Evolutionary conservation across 73 alveolate species (phyloP).

Genomic region (Blepharisma stoltei): DNA sequence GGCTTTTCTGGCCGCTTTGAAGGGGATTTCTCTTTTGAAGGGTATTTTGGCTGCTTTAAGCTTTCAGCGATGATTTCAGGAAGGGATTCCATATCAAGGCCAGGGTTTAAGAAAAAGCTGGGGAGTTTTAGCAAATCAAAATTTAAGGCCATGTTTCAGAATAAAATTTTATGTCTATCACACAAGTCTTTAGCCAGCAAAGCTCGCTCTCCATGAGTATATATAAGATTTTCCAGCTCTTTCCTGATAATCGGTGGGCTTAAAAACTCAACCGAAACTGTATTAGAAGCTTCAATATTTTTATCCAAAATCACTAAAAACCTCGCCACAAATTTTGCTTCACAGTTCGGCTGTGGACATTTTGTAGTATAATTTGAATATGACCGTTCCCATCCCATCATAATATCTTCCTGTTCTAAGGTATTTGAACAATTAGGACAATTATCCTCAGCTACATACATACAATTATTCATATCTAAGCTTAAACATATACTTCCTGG

Average conservation of each 20-base stretch:
- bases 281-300: slow-evolving; percentile 43
- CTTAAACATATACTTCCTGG: slow-evolving; percentile 6
- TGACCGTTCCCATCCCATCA: slow-evolving; percentile 56
- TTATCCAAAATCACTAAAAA: slow-evolving; percentile 34
- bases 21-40: not conserved
- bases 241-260: slow-evolving; percentile 57
- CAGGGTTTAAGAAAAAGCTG: slow-evolving; percentile 42
- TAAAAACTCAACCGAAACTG: slow-evolving; percentile 41
- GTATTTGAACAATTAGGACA: slow-evolving; percentile 41
- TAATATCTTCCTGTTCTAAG: slow-evolving; percentile 56
- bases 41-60: not conserved
- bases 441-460: slow-evolving; percentile 16
- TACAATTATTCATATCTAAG: slow-evolving; percentile 8
- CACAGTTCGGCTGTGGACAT: slow-evolving; percentile 51
- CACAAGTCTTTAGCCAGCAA: slow-evolving; percentile 44
- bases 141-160: slow-evolving; percentile 61
- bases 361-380: slow-evolving; percentile 47
- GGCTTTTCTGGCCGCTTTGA: not conserved
- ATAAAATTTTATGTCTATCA: slow-evolving; percentile 48
- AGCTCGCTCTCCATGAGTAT: slow-evolving; percentile 50
- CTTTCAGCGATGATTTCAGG: not conserved
- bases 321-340: slow-evolving; percentile 51
- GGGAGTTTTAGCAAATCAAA: slow-evolving; percentile 60
- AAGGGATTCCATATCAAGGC: not conserved
- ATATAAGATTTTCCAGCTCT: slow-evolving; percentile 49